Evolutionary conservation across 2,329 filamentous ascomycete genomes (phyloP).

Genomic region (Nemania sp.): DNA sequence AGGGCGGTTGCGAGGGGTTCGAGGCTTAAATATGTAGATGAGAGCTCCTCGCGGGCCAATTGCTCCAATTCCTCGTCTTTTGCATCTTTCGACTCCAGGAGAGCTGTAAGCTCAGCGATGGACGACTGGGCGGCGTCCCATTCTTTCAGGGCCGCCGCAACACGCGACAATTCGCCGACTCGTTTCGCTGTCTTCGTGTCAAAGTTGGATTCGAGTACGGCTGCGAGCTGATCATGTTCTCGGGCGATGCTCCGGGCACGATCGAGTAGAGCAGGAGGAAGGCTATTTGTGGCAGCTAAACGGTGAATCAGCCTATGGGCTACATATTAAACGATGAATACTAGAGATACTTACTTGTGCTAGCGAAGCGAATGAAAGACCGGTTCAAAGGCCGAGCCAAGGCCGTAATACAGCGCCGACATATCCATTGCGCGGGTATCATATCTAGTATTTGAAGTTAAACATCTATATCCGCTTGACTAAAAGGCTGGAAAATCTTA

Average conservation of each 20-base stretch:
- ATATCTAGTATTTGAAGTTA: conserved; percentile 39
- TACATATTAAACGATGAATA: conserved; percentile 32
- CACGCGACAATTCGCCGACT: conserved; percentile 69
- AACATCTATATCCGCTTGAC: neutral
- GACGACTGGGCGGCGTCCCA: conserved; percentile 68
- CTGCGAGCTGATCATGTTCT: conserved; percentile 68
- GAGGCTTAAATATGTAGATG: conserved; percentile 72
- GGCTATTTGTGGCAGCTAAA: conserved; percentile 49
- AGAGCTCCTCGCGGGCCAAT: conserved; percentile 84
- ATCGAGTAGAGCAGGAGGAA: conserved; percentile 68
- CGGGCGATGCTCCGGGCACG: conserved; percentile 68
- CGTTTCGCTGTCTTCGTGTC: conserved; percentile 69
- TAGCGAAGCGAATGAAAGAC: conserved; percentile 57
- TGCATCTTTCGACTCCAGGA: conserved; percentile 64
- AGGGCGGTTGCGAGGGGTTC: conserved; percentile 73
- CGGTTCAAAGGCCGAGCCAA: conserved; percentile 48
- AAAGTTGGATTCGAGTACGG: conserved; percentile 64
- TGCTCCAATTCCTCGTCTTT: conserved; percentile 73
- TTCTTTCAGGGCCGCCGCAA: conserved; percentile 68
- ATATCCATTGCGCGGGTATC: conserved; percentile 63
- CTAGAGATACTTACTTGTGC: conserved; percentile 59
- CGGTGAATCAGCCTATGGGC: conserved; percentile 29
- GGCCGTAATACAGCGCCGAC: conserved; percentile 61
- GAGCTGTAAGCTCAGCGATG: conserved; percentile 64
- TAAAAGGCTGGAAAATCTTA: conserved; percentile 8